Percentiles rank a stretch among this genome's conserved stretches.
Evolutionary conservation across 345 rosid species (phyloP).

Genomic region (Microcos paniculata): DNA sequence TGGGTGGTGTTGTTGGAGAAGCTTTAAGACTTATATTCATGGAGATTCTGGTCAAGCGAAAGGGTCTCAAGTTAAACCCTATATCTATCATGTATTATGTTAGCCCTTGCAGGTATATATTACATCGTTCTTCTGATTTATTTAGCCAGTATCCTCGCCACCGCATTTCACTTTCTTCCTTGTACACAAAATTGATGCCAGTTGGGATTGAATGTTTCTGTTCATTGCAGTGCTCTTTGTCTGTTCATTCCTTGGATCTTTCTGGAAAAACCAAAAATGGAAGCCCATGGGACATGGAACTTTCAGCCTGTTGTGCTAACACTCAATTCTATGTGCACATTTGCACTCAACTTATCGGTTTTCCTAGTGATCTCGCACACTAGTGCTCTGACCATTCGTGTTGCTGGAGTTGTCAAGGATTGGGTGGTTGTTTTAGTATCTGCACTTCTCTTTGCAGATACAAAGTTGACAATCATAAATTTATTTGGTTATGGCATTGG

Average conservation of each 20-base stretch:
- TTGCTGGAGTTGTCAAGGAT: constrained; percentile 98
- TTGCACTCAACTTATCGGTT: constrained; percentile 96
- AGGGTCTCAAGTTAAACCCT: constrained; percentile 91
- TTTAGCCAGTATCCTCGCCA: background rate
- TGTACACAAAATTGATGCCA: background rate
- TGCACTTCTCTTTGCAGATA: constrained; percentile 87
- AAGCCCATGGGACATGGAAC: constrained; percentile 69
- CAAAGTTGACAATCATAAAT: constrained; percentile 85
- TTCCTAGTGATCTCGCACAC: constrained; percentile 96
- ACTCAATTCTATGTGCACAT: constrained; percentile 88
- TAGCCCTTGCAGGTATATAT: constrained; percentile 93
- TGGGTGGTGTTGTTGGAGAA: constrained; percentile 99
- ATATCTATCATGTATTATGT: constrained; percentile 91
- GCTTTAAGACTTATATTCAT: constrained; percentile 87
- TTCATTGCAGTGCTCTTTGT: constrained; percentile 73
- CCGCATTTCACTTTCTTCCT: constrained; percentile 15
- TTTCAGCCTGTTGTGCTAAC: constrained; percentile 61
- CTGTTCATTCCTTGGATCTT: constrained; percentile 93
- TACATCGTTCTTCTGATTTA: constrained; percentile 6
- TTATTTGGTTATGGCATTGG: constrained; percentile 87
- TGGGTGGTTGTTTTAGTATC: constrained; percentile 97
- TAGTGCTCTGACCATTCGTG: constrained; percentile 96
- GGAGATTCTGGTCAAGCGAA: constrained; percentile 93
- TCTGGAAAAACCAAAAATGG: constrained; percentile 90
- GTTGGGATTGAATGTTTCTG: constrained; percentile 6